A percentile compares a stretch with the other conserved stretches of the same genome.
Conservation (phyloP, 257 asterid species). For the Perilla frutescens region DNA sequence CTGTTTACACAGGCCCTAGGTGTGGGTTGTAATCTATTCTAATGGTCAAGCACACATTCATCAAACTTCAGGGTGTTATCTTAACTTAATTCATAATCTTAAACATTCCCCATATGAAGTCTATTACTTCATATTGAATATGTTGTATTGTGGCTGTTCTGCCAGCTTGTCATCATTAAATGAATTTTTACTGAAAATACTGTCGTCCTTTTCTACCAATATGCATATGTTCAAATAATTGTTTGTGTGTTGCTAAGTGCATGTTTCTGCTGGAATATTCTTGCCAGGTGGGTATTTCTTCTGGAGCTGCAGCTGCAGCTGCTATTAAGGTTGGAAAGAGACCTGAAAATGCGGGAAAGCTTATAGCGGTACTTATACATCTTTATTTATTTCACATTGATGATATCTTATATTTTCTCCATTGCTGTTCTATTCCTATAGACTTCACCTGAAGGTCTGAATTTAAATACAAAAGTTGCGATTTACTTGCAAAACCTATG, state of each 20-base stretch:
- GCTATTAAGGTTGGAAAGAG: constrained; percentile 85
- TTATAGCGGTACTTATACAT: constrained; percentile 66
- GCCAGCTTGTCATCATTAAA: neutral
- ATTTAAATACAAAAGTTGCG: constrained; percentile 5
- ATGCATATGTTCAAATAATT: neutral
- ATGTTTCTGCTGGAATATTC: constrained; percentile 21
- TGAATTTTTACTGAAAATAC: neutral
- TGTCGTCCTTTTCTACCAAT: neutral
- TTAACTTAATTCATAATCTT: too few species aligned
- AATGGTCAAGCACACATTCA: too few species aligned
- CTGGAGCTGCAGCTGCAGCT: constrained; percentile 99
- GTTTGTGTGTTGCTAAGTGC: constrained; percentile 14
- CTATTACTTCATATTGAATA: neutral
- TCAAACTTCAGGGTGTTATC: too few species aligned
- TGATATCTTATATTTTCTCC: constrained; percentile 7
- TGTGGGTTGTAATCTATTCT: too few species aligned
- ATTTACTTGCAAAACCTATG: constrained; percentile 12
- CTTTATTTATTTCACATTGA: neutral
- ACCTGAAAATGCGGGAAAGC: constrained; percentile 97
- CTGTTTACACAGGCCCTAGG: neutral
- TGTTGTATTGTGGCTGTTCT: neutral
- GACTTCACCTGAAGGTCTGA: constrained; percentile 16
- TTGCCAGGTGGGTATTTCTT: constrained; percentile 91
- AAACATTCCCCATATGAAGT: too few species aligned
- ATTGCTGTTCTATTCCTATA: constrained; percentile 19